Conservation (phyloP, 2,329 filamentous ascomycete species). For the Trichoderma asperellum region DNA sequence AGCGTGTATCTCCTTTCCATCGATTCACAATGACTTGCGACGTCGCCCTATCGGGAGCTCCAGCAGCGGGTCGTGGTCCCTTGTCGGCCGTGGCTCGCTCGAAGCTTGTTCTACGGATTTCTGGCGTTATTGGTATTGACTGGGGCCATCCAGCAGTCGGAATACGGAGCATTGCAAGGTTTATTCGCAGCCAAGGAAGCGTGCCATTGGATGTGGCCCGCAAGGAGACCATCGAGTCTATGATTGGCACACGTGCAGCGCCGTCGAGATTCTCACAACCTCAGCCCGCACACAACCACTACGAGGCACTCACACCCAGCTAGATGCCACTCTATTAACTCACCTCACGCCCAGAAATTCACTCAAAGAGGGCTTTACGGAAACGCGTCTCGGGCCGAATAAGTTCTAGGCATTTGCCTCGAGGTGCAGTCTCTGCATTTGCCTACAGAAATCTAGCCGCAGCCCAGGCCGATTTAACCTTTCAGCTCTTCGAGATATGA, state of each 20-base stretch:
- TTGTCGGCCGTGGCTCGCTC: constrained; percentile 21
- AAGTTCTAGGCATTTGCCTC: not conserved
- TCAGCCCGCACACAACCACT: constrained; percentile 21
- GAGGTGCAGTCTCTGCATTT: not conserved
- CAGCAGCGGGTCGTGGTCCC: constrained; percentile 29
- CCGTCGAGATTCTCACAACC: constrained; percentile 17
- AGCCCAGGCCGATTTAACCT: not conserved
- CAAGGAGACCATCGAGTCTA: not conserved
- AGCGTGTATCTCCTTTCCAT: constrained; percentile 26
- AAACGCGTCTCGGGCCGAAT: constrained; percentile 22
- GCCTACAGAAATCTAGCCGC: not conserved
- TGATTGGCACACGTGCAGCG: constrained; percentile 21
- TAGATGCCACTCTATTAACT: not conserved
- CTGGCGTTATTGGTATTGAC: constrained; percentile 5
- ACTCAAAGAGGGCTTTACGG: constrained; percentile 18
- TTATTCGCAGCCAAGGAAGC: not conserved
- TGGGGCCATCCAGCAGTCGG: not conserved
- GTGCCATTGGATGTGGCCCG: not conserved
- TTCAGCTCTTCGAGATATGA: not conserved
- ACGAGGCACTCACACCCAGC: constrained; percentile 13
- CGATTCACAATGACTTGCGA: constrained; percentile 11
- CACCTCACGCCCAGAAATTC: constrained; percentile 20
- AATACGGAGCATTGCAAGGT: not conserved
- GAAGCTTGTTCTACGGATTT: constrained; percentile 24
- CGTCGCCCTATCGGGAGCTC: constrained; percentile 20